Evolutionary conservation across 192 early-diverging fungal species (phyloP).

Genomic region (Allomyces macrogynus): DNA sequence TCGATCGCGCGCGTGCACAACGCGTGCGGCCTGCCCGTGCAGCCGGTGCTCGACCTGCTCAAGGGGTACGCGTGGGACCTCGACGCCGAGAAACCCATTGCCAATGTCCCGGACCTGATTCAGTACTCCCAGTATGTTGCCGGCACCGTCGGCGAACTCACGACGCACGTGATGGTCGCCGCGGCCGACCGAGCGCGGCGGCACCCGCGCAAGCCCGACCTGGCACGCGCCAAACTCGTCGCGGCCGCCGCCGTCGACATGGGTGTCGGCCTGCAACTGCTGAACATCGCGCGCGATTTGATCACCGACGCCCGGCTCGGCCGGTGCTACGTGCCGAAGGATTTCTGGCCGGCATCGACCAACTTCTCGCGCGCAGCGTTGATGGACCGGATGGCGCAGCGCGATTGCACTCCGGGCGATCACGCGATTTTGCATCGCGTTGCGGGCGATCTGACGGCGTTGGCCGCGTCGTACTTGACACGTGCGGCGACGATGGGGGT

Average conservation of each 20-base stretch:
- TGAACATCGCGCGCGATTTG: conserved; percentile 15
- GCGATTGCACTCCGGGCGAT: not conserved
- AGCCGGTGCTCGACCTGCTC: not conserved
- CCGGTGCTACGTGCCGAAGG: conserved; percentile 9
- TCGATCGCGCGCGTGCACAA: not conserved
- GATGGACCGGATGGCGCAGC: conserved; percentile 1
- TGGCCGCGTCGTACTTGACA: conserved; percentile 1
- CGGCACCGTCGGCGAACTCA: conserved; percentile 13
- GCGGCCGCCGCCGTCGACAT: conserved; percentile 3
- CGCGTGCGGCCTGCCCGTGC: not conserved
- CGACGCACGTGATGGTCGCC: conserved; percentile 8
- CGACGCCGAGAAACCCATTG: conserved; percentile 1
- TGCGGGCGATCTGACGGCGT: not conserved
- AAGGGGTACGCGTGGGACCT: conserved; percentile 1
- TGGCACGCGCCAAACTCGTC: too few species aligned
- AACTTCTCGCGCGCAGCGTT: not conserved
- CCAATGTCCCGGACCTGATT: conserved; percentile 8
- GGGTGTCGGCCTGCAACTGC: conserved; percentile 15
- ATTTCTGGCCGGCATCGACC: not conserved
- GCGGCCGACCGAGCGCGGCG: not conserved
- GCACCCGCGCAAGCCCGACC: too few species aligned
- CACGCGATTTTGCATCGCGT: not conserved
- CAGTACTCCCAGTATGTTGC: conserved; percentile 12
- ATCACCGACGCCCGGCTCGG: conserved; percentile 8
- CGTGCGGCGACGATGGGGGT: conserved; percentile 5